These are phyloP conservation scores for Saturnispora sanitii DNA, from an alignment of 805 yeast genomes.

Conservation along the genomic window DNA sequence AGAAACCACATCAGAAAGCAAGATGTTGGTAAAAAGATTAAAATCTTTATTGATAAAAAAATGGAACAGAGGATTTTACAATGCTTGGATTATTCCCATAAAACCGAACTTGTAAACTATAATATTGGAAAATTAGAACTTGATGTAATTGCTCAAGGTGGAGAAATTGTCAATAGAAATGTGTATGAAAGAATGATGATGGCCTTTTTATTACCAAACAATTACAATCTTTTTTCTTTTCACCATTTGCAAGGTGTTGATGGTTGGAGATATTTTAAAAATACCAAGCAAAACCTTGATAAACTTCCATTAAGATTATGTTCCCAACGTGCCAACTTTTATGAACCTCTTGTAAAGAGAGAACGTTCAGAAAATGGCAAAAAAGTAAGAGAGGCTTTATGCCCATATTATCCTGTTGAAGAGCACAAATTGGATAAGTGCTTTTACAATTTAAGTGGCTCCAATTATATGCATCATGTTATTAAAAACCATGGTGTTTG, in stretches of 20 bases:
- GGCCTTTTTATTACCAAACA: constrained; percentile 7
- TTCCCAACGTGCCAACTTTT: constrained; percentile 9
- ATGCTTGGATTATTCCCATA: too few species aligned
- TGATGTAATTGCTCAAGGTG: too few species aligned
- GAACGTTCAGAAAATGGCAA: constrained; percentile 8
- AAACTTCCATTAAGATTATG: constrained; percentile 8
- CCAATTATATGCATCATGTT: constrained; percentile 26
- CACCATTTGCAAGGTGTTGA: background rate
- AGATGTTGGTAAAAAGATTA: too few species aligned
- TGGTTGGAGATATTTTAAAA: constrained; percentile 8
- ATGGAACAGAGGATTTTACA: too few species aligned
- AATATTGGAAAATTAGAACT: too few species aligned
- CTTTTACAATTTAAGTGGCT: constrained; percentile 20
- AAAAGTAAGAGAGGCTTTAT: constrained; percentile 21
- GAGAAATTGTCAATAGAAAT: background rate
- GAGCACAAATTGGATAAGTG: background rate
- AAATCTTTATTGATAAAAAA: too few species aligned
- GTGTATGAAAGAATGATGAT: background rate
- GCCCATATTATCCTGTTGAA: constrained; percentile 23
- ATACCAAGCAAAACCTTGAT: constrained; percentile 1
- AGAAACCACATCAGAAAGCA: too few species aligned
- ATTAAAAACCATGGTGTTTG: constrained; percentile 26
- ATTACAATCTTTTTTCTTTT: constrained; percentile 1
- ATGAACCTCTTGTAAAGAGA: constrained; percentile 17
- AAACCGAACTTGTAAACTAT: too few species aligned